phyloP scores from a whole-genome alignment of 768 basidiomycete species.

The Mycena floridula region DNA sequence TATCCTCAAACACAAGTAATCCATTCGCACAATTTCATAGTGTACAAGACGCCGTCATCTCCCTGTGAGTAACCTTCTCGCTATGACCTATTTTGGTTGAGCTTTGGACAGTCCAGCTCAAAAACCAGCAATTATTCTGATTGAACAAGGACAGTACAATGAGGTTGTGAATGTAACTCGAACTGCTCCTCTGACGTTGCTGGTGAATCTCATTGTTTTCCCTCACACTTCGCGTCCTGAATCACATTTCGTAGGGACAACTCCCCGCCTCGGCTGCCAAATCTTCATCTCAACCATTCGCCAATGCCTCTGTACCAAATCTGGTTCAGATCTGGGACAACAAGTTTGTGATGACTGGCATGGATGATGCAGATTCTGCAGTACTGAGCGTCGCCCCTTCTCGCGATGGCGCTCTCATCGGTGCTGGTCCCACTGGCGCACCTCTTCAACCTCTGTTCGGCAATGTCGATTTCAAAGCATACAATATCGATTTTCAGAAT shows the following conservation, averaged over 20 bases:
- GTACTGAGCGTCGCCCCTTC: slow-evolving; percentile 53
- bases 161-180: slow-evolving; percentile 56
- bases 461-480: slow-evolving; percentile 52
- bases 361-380: slow-evolving; percentile 54
- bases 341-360: slow-evolving; percentile 31
- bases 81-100: neutral
- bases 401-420: slow-evolving; percentile 50
- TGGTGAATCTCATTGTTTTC: slow-evolving; percentile 30
- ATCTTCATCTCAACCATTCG: slow-evolving; percentile 25
- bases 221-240: neutral
- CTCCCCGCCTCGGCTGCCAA: slow-evolving; percentile 28
- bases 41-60: slow-evolving; percentile 50
- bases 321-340: slow-evolving; percentile 51
- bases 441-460: slow-evolving; percentile 47
- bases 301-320: slow-evolving; percentile 38
- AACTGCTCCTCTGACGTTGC: slow-evolving; percentile 44
- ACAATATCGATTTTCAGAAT: slow-evolving; percentile 65
- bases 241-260: slow-evolving; percentile 38
- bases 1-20: slow-evolving; percentile 41
- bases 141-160: slow-evolving; percentile 53
- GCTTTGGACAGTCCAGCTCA: slow-evolving; percentile 29
- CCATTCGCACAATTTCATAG: slow-evolving; percentile 36
- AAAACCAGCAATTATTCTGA: slow-evolving; percentile 40
- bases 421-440: slow-evolving; percentile 53
- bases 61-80: slow-evolving; percentile 37